Evolutionary conservation across 2,329 filamentous ascomycete species (phyloP).

Genomic region (Penicillium sp.): DNA sequence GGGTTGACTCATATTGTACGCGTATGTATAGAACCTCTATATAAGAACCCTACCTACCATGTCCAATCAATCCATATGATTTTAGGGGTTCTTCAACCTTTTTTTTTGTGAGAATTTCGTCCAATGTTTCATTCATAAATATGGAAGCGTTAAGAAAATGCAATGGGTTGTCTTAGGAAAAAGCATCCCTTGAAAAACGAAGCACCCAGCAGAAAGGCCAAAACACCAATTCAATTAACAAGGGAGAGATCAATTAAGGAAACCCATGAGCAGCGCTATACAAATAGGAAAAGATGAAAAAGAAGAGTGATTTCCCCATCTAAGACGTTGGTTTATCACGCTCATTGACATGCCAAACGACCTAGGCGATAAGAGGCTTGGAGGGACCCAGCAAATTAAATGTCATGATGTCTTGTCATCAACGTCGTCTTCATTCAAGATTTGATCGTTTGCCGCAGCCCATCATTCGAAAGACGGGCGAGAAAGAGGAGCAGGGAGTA

Average conservation of each 20-base stretch:
- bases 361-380: constrained; percentile 26
- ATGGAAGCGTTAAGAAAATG: constrained; percentile 5
- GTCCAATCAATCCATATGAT: background rate
- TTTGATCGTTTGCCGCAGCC: constrained; percentile 27
- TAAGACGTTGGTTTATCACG: constrained; percentile 27
- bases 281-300: constrained; percentile 24
- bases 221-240: constrained; percentile 19
- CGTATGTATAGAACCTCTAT: background rate
- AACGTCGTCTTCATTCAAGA: constrained; percentile 31
- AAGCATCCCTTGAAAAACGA: constrained; percentile 5
- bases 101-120: background rate
- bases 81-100: background rate
- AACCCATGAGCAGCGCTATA: constrained; percentile 40
- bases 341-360: constrained; percentile 29
- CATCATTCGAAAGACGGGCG: constrained; percentile 9
- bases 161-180: constrained; percentile 16
- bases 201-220: constrained; percentile 14
- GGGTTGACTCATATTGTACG: background rate
- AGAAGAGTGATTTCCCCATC: constrained; percentile 20
- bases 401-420: constrained; percentile 35
- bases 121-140: constrained; percentile 6
- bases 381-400: constrained; percentile 28
- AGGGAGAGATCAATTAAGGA: constrained; percentile 49
- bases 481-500: constrained; percentile 10
- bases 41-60: background rate